Base-by-base conservation (phyloP, 768 basidiomycete species). In the Lenzites betulinus region DNA sequence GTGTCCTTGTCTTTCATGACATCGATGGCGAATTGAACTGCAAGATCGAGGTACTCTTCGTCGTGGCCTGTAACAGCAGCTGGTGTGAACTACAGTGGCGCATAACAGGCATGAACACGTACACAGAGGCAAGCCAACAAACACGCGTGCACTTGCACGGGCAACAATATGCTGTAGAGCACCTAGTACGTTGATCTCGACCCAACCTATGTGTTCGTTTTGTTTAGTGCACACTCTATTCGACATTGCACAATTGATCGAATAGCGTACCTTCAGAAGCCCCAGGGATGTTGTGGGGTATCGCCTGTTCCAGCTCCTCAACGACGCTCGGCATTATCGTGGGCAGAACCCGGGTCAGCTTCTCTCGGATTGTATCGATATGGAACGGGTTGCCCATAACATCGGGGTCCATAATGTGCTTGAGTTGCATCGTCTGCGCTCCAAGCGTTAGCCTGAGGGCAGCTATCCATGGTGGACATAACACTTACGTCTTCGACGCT, bases 71-170 rank as follows among this genome's bases (percentile, higher is more conserved):
- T 9, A 23, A 25, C 42, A 12, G n/a, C 42, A 20, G 5, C 41
- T 6, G 42, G 9, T 8, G 42, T 43, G 2, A 43, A 20, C 42
- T 8, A 43, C 3, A 43, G 18, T 8, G 3, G n/a, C 8, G 42
- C 3, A 43, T 18, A 11, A 33, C n/a, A 20, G 23, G 9, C 20
- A 25, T 6, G 15, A 13, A 25, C 16, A 70, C 78, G 23, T 48
- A 81, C 83, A 83, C 3, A 80, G 53, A 7, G 81, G 81, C 30
- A 77, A 69, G 0, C 83, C 84, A 7, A 84, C 78, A 55, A 85
- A 80, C 0, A 77, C 48, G 28, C 83, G 75, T 58, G 81, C 81
- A 44, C 69, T 78, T 7, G 74, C 69, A 38, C 79, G 75, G 47
- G 74, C 71, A 20, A 83, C 67, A 25, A 83, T 65, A 25, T 70